Conservation (phyloP, 441 rosid genomes). For the Codiaeum variegatum region DNA sequence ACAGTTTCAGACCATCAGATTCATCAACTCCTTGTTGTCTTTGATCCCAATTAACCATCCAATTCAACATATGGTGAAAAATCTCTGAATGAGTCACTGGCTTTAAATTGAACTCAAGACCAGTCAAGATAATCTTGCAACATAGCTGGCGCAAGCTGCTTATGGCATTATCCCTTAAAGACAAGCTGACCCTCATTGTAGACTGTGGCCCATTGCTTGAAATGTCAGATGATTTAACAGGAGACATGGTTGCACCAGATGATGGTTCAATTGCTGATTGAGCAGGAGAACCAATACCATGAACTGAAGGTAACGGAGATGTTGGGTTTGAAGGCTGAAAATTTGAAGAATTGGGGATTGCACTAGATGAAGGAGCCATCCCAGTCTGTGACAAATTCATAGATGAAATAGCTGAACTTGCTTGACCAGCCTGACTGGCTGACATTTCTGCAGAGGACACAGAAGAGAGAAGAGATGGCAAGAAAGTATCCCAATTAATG, state of each 20-base stretch:
- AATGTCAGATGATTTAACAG: constrained; percentile 50
- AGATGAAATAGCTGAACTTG: constrained; percentile 49
- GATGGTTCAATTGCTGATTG: constrained; percentile 63
- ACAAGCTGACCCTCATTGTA: constrained; percentile 41
- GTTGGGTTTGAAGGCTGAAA: constrained; percentile 64
- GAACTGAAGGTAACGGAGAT: constrained; percentile 61
- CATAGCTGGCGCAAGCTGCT: constrained; percentile 80
- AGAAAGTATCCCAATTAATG: constrained; percentile 84
- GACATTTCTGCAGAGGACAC: constrained; percentile 72
- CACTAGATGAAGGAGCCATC: constrained; percentile 45
- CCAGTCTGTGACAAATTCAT: constrained; percentile 61
- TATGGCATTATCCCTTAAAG: constrained; percentile 51
- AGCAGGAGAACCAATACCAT: constrained; percentile 79
- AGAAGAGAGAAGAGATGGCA: constrained; percentile 83
- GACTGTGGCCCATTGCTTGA: constrained; percentile 48
- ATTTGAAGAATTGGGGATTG: constrained; percentile 46
- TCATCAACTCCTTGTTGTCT: constrained; percentile 63
- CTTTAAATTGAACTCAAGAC: constrained; percentile 67
- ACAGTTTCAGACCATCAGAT: constrained; percentile 46
- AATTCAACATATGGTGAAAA: constrained; percentile 76
- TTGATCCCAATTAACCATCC: constrained; percentile 96
- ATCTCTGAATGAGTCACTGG: constrained; percentile 81
- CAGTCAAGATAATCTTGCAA: constrained; percentile 80
- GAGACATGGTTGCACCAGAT: constrained; percentile 49
- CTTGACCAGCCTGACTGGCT: constrained; percentile 57